A percentile compares a stretch with the other conserved stretches of the same genome.
phyloP scores from a whole-genome alignment of 306 rosid species.

The Lathyrus tuberosus region DNA sequence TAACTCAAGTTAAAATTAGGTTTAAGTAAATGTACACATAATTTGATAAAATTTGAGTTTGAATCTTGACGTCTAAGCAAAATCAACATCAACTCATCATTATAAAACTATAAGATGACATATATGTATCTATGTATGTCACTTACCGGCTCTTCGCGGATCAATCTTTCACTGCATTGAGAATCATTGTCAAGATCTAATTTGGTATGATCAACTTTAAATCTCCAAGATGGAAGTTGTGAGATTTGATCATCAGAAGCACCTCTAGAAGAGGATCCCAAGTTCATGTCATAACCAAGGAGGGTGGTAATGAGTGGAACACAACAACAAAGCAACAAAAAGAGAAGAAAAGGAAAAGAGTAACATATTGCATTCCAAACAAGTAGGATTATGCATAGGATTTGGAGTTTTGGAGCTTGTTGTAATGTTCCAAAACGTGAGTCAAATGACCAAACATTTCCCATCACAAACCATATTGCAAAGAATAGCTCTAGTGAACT shows the following conservation, averaged over 20 bases:
- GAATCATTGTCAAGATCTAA: constrained; percentile 38
- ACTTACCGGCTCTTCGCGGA: constrained; percentile 79
- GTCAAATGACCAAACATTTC: constrained; percentile 89
- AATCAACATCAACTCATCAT: neutral
- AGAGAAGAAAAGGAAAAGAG: constrained; percentile 88
- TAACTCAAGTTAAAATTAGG: neutral
- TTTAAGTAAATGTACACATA: neutral
- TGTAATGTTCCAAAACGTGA: constrained; percentile 71
- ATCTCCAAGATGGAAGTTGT: constrained; percentile 70
- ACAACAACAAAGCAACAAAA: constrained; percentile 77
- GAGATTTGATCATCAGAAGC: constrained; percentile 90
- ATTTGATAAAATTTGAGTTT: too few relatives aligned
- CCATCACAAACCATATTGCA: constrained; percentile 98
- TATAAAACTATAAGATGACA: neutral
- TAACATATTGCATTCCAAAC: constrained; percentile 90
- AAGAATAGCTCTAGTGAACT: constrained; percentile 81
- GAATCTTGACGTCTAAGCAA: neutral
- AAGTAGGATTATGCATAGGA: constrained; percentile 69
- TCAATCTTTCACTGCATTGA: constrained; percentile 42
- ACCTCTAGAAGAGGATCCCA: constrained; percentile 64
- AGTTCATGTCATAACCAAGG: constrained; percentile 82
- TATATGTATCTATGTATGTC: neutral
- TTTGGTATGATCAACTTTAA: constrained; percentile 42
- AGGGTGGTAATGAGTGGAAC: constrained; percentile 72
- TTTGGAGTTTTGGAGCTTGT: constrained; percentile 75